phyloP scores from a whole-genome alignment of 371 early-diverging fungal species.

The Mortierella sp. region DNA sequence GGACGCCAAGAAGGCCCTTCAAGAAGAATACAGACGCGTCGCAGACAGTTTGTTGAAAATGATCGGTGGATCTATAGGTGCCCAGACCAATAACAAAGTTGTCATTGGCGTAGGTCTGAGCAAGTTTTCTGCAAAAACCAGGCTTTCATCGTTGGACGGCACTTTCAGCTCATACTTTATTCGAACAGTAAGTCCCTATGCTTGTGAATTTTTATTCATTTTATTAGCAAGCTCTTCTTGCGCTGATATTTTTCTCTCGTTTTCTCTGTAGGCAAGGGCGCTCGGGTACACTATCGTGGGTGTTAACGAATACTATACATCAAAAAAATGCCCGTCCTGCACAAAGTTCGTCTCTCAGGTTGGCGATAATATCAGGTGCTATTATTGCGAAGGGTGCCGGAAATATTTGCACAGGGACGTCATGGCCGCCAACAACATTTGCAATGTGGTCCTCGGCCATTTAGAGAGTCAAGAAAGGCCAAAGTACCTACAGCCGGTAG shows the following conservation, averaged over 20 bases:
- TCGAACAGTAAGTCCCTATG: neutral
- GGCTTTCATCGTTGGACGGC: constrained; percentile 3
- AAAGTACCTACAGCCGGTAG: too few relatives aligned
- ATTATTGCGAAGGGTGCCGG: too few relatives aligned
- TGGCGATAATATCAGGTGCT: too few relatives aligned
- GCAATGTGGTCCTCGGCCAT: too few relatives aligned
- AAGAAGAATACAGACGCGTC: constrained; percentile 7
- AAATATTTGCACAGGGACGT: too few relatives aligned
- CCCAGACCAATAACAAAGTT: constrained; percentile 2
- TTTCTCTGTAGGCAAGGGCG: constrained; percentile 1
- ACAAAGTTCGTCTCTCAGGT: constrained; percentile 8
- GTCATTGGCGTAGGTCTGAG: constrained; percentile 9
- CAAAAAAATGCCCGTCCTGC: constrained; percentile 19
- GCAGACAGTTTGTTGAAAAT: constrained; percentile 9
- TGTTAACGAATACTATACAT: constrained; percentile 20
- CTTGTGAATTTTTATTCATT: neutral
- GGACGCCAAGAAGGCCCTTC: constrained; percentile 13
- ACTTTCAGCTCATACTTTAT: constrained; percentile 4
- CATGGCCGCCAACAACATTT: too few relatives aligned
- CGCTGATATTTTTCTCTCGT: neutral
- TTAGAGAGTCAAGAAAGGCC: too few relatives aligned
- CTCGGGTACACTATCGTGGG: constrained; percentile 18
- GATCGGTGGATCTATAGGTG: constrained; percentile 17
- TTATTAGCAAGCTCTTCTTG: neutral
- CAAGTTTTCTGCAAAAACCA: neutral